These are phyloP conservation scores for Torulaspora delbrueckii DNA, from an alignment of 805 yeast species.

Conservation along the genomic window DNA sequence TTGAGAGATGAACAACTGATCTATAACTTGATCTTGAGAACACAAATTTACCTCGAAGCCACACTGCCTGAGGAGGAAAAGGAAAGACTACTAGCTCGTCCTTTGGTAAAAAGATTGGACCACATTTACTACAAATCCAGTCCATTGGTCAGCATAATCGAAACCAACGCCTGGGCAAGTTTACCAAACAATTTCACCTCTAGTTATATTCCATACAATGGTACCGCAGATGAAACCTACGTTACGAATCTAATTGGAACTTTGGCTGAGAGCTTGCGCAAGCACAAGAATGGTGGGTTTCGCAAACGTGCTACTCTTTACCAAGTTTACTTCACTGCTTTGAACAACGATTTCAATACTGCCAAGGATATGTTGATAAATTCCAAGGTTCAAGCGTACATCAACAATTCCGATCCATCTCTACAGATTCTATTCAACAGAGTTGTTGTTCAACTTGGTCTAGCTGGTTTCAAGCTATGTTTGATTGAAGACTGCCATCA, in stretches of 20 bases:
- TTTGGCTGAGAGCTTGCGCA: constrained; percentile 59
- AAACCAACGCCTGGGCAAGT: constrained; percentile 67
- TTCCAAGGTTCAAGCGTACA: constrained; percentile 79
- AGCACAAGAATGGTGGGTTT: constrained; percentile 62
- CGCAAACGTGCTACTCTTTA: constrained; percentile 79
- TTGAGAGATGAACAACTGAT: constrained; percentile 79
- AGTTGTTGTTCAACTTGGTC: constrained; percentile 90
- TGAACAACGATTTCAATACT: constrained; percentile 72
- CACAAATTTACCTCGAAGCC: constrained; percentile 79
- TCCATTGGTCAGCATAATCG: constrained; percentile 62
- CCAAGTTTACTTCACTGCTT: constrained; percentile 86
- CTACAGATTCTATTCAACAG: constrained; percentile 92
- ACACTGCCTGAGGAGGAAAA: constrained; percentile 44
- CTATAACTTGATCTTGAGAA: constrained; percentile 71
- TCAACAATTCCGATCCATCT: constrained; percentile 77
- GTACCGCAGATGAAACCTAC: constrained; percentile 35
- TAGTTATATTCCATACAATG: constrained; percentile 28
- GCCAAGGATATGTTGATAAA: constrained; percentile 85
- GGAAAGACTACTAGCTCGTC: constrained; percentile 63
- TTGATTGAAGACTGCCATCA: constrained; percentile 82
- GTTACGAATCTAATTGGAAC: constrained; percentile 57
- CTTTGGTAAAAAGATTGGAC: constrained; percentile 78
- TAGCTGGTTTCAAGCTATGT: constrained; percentile 91
- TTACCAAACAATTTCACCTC: constrained; percentile 31
- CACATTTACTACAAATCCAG: constrained; percentile 90